These are phyloP conservation scores for Aspergillus aculeatinus DNA, from an alignment of 2,329 filamentous ascomycete species.

Conservation along the genomic window DNA sequence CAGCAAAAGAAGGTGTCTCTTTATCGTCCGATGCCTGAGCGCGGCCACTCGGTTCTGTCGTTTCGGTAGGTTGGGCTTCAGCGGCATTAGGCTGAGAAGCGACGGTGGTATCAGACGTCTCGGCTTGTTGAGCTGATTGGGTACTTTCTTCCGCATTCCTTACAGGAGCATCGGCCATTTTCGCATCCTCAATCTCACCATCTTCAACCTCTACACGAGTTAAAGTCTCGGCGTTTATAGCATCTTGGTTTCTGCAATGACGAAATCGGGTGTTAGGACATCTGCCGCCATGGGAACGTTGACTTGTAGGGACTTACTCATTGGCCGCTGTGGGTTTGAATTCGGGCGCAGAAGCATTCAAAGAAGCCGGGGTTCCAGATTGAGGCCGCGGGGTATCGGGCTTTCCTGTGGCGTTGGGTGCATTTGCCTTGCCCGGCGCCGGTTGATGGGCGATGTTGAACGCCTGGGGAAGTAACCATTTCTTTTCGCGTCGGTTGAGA, in stretches of 20 bases:
- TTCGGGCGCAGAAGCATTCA: conserved; percentile 44
- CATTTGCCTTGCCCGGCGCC: conserved; percentile 16
- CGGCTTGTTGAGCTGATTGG: conserved; percentile 16
- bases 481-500: conserved; percentile 49
- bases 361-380: conserved; percentile 33
- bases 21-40: conserved; percentile 14
- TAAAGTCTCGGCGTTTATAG: conserved; percentile 22
- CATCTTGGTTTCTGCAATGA: conserved; percentile 29
- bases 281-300: neutral
- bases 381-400: conserved; percentile 28
- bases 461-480: conserved; percentile 50
- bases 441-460: conserved; percentile 41
- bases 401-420: conserved; percentile 27
- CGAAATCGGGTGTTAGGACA: conserved; percentile 21
- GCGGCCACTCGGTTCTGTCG: conserved; percentile 5
- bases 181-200: conserved; percentile 49
- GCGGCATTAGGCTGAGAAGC: conserved; percentile 13
- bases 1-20: conserved; percentile 10
- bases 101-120: conserved; percentile 11
- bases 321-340: conserved; percentile 37
- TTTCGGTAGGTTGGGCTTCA: conserved; percentile 11
- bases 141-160: conserved; percentile 11
- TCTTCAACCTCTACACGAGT: conserved; percentile 44
- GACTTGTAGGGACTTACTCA: conserved; percentile 34
- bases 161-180: conserved; percentile 37